phyloP scores from a whole-genome alignment of 257 asterid species.

The Apocynum venetum region DNA sequence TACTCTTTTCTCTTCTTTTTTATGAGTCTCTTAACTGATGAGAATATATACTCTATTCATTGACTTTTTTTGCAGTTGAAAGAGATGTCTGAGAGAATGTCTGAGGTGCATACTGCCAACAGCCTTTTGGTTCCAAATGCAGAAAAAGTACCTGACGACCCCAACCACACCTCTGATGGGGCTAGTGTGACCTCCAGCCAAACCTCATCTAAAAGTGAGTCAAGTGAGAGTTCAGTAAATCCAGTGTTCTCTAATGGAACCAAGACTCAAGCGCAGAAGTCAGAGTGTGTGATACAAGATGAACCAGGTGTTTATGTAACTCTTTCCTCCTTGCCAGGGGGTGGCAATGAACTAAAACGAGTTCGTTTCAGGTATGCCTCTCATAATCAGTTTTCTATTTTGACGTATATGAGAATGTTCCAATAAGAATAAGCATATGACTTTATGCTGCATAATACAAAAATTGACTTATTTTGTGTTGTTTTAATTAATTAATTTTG shows the following conservation, averaged over 20 bases:
- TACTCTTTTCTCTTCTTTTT: not conserved
- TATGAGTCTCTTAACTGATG: conserved; percentile 5
- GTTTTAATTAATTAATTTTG: not conserved
- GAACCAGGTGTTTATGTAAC: conserved; percentile 83
- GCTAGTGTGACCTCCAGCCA: conserved; percentile 29
- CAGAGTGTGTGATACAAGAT: conserved; percentile 58
- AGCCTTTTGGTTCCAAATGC: conserved; percentile 24
- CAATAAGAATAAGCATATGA: not conserved
- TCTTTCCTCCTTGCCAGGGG: conserved; percentile 48
- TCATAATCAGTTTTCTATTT: not conserved
- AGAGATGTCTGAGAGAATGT: conserved; percentile 50
- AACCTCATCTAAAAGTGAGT: conserved; percentile 36
- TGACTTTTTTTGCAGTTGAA: conserved; percentile 47
- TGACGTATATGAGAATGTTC: not conserved
- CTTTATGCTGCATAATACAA: not conserved
- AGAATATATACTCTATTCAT: not conserved
- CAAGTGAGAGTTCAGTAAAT: conserved; percentile 34
- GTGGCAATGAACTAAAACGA: conserved; percentile 68
- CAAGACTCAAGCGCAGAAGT: conserved; percentile 43
- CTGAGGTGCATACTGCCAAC: conserved; percentile 32
- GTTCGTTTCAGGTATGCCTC: conserved; percentile 87
- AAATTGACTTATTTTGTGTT: not conserved
- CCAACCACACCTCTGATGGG: conserved; percentile 38
- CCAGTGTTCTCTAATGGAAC: conserved; percentile 34
- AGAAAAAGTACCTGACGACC: conserved; percentile 23